A percentile compares a stretch with the other conserved stretches of the same genome.
Evolutionary conservation across 2,329 filamentous ascomycete genomes (phyloP).

Genomic region (Chaetomiaceae sp.): DNA sequence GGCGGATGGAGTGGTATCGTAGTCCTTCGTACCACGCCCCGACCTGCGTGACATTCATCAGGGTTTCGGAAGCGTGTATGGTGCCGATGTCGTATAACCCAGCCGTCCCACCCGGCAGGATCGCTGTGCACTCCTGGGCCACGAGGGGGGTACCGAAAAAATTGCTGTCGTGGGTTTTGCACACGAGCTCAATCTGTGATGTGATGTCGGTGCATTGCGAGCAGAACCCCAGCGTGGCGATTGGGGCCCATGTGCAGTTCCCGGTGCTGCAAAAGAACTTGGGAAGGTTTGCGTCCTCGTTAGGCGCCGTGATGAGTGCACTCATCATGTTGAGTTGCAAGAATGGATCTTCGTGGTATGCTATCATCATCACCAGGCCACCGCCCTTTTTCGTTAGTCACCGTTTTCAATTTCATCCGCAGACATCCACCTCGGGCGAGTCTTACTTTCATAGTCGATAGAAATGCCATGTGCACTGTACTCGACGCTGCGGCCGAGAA

Average conservation of each 20-base stretch:
- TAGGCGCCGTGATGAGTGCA: neutral
- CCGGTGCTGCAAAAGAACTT: neutral
- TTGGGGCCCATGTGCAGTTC: neutral
- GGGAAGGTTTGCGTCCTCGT: neutral
- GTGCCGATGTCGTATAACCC: neutral
- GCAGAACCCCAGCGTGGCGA: neutral
- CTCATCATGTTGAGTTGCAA: neutral
- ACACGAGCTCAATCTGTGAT: neutral
- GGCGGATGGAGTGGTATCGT: neutral
- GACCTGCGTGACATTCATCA: neutral
- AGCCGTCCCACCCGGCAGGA: neutral
- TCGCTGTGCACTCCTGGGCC: neutral
- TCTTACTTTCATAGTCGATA: neutral
- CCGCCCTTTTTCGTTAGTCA: neutral
- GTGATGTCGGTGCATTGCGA: neutral
- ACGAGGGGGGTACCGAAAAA: neutral
- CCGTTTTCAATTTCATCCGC: too few species aligned
- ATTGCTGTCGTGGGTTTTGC: neutral
- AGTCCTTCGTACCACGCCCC: neutral
- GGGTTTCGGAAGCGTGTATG: neutral
- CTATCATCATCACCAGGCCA: too few species aligned
- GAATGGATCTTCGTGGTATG: neutral
- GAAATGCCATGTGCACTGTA: neutral
- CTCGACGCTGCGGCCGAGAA: neutral
- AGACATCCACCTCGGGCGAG: neutral